Conservation (phyloP, 108 stramenopile species). For the Thalassiosira profunda region DNA sequence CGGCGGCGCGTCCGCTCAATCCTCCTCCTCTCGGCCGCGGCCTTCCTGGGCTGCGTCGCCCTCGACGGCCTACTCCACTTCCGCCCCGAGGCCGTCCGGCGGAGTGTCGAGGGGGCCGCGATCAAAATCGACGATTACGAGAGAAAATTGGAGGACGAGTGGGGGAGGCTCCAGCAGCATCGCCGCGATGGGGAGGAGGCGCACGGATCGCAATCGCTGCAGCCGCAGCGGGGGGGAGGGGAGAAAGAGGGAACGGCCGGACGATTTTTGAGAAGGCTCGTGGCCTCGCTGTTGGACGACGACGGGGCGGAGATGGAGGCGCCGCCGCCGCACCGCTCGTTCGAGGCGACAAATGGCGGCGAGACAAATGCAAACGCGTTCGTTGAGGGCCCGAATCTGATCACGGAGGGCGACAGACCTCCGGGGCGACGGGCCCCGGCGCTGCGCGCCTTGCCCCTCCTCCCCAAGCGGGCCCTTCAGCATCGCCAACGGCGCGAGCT, state of each 20-base stretch:
- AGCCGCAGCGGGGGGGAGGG: neutral
- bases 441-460: constrained; percentile 33
- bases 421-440: neutral
- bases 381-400: neutral
- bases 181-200: too few relatives aligned
- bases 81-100: neutral
- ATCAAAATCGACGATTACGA: neutral
- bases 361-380: neutral
- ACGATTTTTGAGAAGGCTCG: neutral
- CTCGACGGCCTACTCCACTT: constrained; percentile 29
- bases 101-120: neutral
- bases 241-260: neutral
- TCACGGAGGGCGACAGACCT: neutral
- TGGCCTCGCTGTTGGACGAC: neutral
- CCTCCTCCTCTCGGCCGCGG: constrained; percentile 4
- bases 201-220: neutral
- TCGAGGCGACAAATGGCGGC: neutral
- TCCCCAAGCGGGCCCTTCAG: constrained; percentile 32
- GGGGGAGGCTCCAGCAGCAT: neutral
- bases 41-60: constrained; percentile 12
- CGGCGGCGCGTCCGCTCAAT: neutral
- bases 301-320: neutral
- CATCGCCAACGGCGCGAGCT: constrained; percentile 41
- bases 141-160: neutral
- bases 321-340: neutral